Evolutionary conservation across 2,329 filamentous ascomycete genomes (phyloP), one percentile per base, ranked within the genome.

Genomic region (Cytospora piceicola): DNA sequence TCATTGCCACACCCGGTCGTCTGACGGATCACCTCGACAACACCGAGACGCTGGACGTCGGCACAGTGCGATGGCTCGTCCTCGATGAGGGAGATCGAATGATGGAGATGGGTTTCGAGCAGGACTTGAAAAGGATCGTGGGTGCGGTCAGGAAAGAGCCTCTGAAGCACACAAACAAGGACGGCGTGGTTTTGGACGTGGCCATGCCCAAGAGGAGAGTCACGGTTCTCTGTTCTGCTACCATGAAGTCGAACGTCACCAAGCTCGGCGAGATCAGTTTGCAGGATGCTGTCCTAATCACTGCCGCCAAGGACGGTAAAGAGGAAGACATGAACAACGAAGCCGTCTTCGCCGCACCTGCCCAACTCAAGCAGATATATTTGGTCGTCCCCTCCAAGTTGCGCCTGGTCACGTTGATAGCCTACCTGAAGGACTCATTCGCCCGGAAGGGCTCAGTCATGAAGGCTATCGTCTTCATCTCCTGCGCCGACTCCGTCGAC

Each of bases 211-310:
- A 87, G 61, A 86, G 93, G 69, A 87, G 94, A 64, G 90, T 92
- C 1, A 98, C 95, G 0, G 85, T 99, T 4, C 85, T 99, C 3
- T 99, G 95, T 77, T 99, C 95, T 4, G 95, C 95, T 3, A 99
- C 95, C 0, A 91, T 99, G 89, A 97, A 97, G 80, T 94, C 96
- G 88, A 95, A 94, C 72, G 95, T 98, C 1, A 94, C 98, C 75
- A 90, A 91, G 71, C 81, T 99, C 7, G 94, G 94, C 52, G 93
- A 97, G 74, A 96, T 98, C 79, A 97, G 93, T 81, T 82, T 99
- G 75, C 94, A 96, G 72, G 93, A 98, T 72, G 94, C 95, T 0
- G 86, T 93, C 1, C 93, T 97, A 74, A 90, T 99, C 71, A 90
- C 92, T 61, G 89, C 90, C 0, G 81, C 84, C 36, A 85, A 85